Evolutionary conservation across 441 rosid species (phyloP).

Genomic region (Arabidopsis lyrata): DNA sequence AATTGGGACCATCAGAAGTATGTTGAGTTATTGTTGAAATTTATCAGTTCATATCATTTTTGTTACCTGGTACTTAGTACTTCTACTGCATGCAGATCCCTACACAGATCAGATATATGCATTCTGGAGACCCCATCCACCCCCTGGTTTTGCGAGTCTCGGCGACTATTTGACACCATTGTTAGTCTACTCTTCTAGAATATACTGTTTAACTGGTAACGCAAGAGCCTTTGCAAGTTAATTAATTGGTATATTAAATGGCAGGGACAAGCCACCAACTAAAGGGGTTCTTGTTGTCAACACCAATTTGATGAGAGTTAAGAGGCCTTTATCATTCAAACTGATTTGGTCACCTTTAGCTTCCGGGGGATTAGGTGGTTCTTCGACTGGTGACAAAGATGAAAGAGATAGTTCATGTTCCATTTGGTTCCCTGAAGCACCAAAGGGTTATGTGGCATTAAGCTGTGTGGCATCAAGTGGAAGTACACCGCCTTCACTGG

Average conservation of each 20-base stretch:
- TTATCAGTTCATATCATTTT: slow-evolving; percentile 21
- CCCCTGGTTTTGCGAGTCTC: slow-evolving; percentile 95
- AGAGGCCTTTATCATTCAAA: slow-evolving; percentile 83
- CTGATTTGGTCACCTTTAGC: slow-evolving; percentile 71
- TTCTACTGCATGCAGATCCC: slow-evolving; percentile 61
- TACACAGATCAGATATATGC: slow-evolving; percentile 68
- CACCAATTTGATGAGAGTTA: slow-evolving; percentile 80
- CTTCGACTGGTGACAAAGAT: slow-evolving; percentile 3
- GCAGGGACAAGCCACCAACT: slow-evolving; percentile 98
- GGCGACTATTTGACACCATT: slow-evolving; percentile 94
- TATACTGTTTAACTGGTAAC: slow-evolving; percentile 6
- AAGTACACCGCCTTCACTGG: slow-evolving; percentile 66
- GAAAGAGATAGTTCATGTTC: slow-evolving; percentile 58
- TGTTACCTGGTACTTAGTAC: slow-evolving; percentile 43
- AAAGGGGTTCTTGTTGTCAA: slow-evolving; percentile 93
- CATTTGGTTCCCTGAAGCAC: slow-evolving; percentile 97
- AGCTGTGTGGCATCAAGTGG: slow-evolving; percentile 89
- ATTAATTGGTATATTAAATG: slow-evolving; percentile 44
- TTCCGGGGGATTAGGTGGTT: slow-evolving; percentile 51
- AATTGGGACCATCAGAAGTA: slow-evolving; percentile 86
- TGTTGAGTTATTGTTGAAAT: slow-evolving; percentile 36
- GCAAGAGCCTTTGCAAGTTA: slow-evolving; percentile 27
- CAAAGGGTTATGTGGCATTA: slow-evolving; percentile 87
- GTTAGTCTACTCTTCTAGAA: slow-evolving; percentile 56
- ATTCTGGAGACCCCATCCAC: slow-evolving; percentile 96